Percentiles rank a stretch among this genome's conserved stretches.
phyloP scores from a whole-genome alignment of 2,329 filamentous ascomycete species.

The Sporothrix dimorphospora region DNA sequence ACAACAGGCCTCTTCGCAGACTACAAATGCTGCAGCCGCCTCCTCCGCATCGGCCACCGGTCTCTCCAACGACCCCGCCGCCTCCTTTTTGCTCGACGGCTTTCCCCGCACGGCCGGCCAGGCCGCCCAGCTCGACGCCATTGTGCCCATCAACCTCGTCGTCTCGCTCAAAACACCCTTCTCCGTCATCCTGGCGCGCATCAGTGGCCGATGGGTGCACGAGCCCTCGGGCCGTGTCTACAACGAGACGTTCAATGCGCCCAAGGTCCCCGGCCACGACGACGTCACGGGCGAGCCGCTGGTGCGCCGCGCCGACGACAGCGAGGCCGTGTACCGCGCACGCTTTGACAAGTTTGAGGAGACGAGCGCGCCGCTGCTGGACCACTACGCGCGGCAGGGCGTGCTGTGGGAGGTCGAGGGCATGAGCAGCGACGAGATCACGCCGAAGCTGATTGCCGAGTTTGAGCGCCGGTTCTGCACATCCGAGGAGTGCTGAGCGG shows the following conservation, averaged over 20 bases:
- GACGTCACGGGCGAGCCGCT: conserved; percentile 89
- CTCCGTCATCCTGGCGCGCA: conserved; percentile 84
- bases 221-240: conserved; percentile 89
- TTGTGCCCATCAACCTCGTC: conserved; percentile 94
- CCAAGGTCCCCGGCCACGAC: conserved; percentile 77
- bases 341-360: conserved; percentile 84
- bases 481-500: background rate
- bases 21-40: conserved; percentile 37
- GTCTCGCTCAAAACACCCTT: conserved; percentile 85
- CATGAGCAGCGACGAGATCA: conserved; percentile 92
- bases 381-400: conserved; percentile 84
- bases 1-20: conserved; percentile 40
- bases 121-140: conserved; percentile 72
- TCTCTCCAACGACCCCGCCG: conserved; percentile 70
- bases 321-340: conserved; percentile 80
- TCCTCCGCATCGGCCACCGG: conserved; percentile 8
- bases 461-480: conserved; percentile 73
- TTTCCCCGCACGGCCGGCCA: conserved; percentile 89
- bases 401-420: conserved; percentile 87
- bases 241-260: conserved; percentile 90
- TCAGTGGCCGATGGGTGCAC: conserved; percentile 92
- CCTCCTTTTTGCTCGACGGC: conserved; percentile 93
- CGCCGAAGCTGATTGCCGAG: conserved; percentile 81
- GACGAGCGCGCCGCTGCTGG: conserved; percentile 79
- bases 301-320: conserved; percentile 82